Percentiles rank a stretch among this genome's conserved stretches.
These are phyloP conservation scores for Rehmannia glutinosa DNA, from an alignment of 257 asterid species.

Conservation along the genomic window DNA sequence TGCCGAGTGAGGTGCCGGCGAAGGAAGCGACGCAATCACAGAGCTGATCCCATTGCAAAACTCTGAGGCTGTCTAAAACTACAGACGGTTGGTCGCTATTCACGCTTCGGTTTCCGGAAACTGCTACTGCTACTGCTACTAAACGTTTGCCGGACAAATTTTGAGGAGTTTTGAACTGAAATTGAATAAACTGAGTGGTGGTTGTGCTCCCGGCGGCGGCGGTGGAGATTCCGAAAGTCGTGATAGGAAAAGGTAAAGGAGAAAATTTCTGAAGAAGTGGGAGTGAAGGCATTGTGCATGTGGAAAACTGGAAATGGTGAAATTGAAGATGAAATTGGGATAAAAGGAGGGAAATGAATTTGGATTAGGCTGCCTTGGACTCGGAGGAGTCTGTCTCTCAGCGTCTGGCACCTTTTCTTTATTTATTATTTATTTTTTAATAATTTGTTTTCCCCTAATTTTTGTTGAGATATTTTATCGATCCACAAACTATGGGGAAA, in stretches of 20 bases:
- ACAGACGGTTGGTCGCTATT: conserved; percentile 35
- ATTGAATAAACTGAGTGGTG: conserved; percentile 17
- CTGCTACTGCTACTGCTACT: conserved; percentile 10
- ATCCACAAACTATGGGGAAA: no score
- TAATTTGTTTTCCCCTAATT: no score
- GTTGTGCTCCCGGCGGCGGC: background rate
- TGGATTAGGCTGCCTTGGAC: background rate
- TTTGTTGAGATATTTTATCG: no score
- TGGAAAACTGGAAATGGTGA: background rate
- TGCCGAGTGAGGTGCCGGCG: conserved; percentile 79
- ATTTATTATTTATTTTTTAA: no score
- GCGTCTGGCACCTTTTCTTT: no score
- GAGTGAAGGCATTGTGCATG: conserved; percentile 26
- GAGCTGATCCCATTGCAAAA: conserved; percentile 84
- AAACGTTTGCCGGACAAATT: conserved; percentile 19
- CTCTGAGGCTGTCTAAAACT: conserved; percentile 74
- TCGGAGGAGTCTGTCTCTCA: no score
- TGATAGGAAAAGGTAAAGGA: conserved; percentile 8
- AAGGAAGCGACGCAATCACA: conserved; percentile 84
- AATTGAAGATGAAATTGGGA: background rate
- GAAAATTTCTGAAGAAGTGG: conserved; percentile 12
- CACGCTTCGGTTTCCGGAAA: conserved; percentile 12
- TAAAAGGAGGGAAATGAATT: background rate
- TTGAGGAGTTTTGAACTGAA: conserved; percentile 16
- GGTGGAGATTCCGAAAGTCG: conserved; percentile 8